Percentiles rank a stretch among this genome's conserved stretches.
Conservation (phyloP, 169 alveolate species). For the Theileria annulata region DNA sequence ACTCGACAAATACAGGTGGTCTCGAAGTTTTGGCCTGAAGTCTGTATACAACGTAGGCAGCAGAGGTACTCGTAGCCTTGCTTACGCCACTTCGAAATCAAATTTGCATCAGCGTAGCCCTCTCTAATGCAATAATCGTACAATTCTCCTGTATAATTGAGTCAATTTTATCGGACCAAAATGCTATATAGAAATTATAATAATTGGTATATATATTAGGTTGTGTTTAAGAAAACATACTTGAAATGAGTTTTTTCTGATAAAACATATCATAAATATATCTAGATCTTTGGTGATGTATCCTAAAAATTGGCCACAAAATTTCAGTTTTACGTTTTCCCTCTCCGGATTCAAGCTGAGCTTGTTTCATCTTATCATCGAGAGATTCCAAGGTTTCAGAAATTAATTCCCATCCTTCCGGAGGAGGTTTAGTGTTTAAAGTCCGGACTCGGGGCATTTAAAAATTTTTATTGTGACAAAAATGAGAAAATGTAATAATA, state of each 20-base stretch:
- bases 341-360: constrained; percentile 91
- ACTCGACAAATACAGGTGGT: constrained; percentile 98
- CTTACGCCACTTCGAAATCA: constrained; percentile 99
- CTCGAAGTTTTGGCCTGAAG: constrained; percentile 90
- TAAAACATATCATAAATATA: constrained; percentile 91
- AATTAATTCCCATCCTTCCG: constrained; percentile 95
- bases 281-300: constrained; percentile 95
- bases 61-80: constrained; percentile 97
- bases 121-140: constrained; percentile 95
- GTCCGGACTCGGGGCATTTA: constrained; percentile 73
- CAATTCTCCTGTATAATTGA: constrained; percentile 82
- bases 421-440: constrained; percentile 76
- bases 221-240: constrained; percentile 49
- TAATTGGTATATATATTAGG: not conserved
- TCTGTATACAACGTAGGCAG: constrained; percentile 92
- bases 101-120: constrained; percentile 94
- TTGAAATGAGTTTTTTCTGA: constrained; percentile 90
- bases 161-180: not conserved
- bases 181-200: not conserved
- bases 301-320: constrained; percentile 94
- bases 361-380: constrained; percentile 92
- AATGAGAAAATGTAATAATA: not conserved
- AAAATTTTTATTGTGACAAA: constrained; percentile 2
- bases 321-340: constrained; percentile 95
- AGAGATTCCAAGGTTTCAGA: constrained; percentile 90